These are phyloP conservation scores for Trichoderma afroharzianum DNA, from an alignment of 2,329 filamentous ascomycete species.

Conservation along the genomic window DNA sequence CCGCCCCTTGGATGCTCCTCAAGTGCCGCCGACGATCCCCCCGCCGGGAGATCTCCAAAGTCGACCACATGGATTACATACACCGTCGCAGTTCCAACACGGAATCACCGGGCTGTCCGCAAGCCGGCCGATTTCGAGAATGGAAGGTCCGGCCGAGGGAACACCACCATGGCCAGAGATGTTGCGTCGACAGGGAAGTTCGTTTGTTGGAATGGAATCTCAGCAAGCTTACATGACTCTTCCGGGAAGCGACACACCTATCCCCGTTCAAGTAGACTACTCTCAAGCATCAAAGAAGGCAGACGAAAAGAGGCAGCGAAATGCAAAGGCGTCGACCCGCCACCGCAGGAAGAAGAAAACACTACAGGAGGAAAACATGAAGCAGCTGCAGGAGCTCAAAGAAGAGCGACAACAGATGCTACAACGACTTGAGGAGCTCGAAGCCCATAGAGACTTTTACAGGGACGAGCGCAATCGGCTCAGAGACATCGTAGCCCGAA, in stretches of 20 bases:
- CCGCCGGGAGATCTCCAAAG: conserved; percentile 23
- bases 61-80: conserved; percentile 18
- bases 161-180: conserved; percentile 32
- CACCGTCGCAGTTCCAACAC: conserved; percentile 25
- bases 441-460: conserved; percentile 69
- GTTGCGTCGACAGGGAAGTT: conserved; percentile 29
- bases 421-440: conserved; percentile 48
- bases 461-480: conserved; percentile 69
- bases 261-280: conserved; percentile 69
- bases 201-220: conserved; percentile 29
- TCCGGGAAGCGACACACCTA: conserved; percentile 38
- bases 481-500: conserved; percentile 60
- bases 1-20: conserved; percentile 24
- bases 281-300: conserved; percentile 78
- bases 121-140: conserved; percentile 24
- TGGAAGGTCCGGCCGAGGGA: conserved; percentile 24
- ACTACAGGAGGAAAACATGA: conserved; percentile 69
- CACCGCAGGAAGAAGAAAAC: conserved; percentile 81
- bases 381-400: conserved; percentile 66
- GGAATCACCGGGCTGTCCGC: conserved; percentile 22
- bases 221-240: conserved; percentile 39
- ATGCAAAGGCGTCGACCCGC: conserved; percentile 79
- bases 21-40: conserved; percentile 24
- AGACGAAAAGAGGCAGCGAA: conserved; percentile 80
- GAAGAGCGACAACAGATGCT: conserved; percentile 64